Percentiles rank a stretch among this genome's conserved stretches.
Conservation (phyloP, 768 basidiomycete genomes). For the Melanogaster broomeanus region DNA sequence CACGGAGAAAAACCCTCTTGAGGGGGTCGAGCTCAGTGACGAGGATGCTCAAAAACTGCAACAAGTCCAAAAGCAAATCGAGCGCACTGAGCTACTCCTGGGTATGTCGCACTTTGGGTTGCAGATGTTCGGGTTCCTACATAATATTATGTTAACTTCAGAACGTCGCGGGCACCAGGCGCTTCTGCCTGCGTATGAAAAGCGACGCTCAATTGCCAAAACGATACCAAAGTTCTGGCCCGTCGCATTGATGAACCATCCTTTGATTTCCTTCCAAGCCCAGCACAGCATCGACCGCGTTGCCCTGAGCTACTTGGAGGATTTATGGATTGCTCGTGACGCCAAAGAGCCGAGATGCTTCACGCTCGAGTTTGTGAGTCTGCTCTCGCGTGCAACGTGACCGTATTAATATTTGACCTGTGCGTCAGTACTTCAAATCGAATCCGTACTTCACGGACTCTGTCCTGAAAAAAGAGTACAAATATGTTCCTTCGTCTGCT, state of each 20-base stretch:
- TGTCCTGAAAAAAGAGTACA: slow-evolving; percentile 82
- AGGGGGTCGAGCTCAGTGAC: slow-evolving; percentile 66
- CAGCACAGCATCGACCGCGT: slow-evolving; percentile 78
- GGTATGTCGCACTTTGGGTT: slow-evolving; percentile 47
- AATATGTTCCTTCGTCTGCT: slow-evolving; percentile 57
- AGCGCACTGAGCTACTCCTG: slow-evolving; percentile 68
- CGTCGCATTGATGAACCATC: slow-evolving; percentile 78
- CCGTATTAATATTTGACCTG: slow-evolving; percentile 8
- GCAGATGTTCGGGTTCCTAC: background rate
- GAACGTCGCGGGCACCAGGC: slow-evolving; percentile 65
- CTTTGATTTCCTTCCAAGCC: slow-evolving; percentile 58
- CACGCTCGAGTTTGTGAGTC: slow-evolving; percentile 85
- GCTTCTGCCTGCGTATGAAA: slow-evolving; percentile 64
- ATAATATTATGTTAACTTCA: slow-evolving; percentile 29
- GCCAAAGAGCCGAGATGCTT: slow-evolving; percentile 75
- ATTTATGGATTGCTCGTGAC: slow-evolving; percentile 82
- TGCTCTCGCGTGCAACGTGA: slow-evolving; percentile 3
- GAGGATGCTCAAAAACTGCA: slow-evolving; percentile 73
- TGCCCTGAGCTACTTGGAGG: slow-evolving; percentile 82
- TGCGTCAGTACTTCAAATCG: slow-evolving; percentile 72
- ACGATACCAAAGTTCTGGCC: slow-evolving; percentile 82
- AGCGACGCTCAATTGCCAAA: slow-evolving; percentile 66
- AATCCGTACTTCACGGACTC: slow-evolving; percentile 81
- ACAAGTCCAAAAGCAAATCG: slow-evolving; percentile 65
- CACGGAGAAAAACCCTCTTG: slow-evolving; percentile 67